Conservation (phyloP, 148 eudicot genomes). For the Pouteria glomerata region DNA sequence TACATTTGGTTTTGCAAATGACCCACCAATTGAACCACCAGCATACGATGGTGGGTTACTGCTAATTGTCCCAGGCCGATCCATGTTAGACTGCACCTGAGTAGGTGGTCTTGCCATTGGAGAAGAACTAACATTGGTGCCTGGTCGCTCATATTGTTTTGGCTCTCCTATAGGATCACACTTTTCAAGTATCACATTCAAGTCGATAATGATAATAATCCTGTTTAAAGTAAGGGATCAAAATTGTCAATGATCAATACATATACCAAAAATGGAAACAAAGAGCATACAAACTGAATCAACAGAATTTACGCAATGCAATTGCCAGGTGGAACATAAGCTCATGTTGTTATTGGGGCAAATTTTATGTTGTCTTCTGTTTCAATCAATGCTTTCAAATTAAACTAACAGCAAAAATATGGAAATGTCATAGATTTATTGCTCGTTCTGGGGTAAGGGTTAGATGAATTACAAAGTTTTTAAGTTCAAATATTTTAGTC, state of each 20-base stretch:
- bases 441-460: too few species aligned
- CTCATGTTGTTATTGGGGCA: background rate
- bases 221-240: slow-evolving; percentile 37
- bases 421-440: background rate
- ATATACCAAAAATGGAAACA: background rate
- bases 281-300: background rate
- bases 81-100: slow-evolving; percentile 31
- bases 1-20: slow-evolving; percentile 29
- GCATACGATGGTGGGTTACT: slow-evolving; percentile 31
- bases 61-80: slow-evolving; percentile 31
- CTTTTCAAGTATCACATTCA: slow-evolving; percentile 53
- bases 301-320: background rate
- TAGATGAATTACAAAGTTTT: too few species aligned
- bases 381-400: background rate
- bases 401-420: background rate
- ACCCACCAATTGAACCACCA: slow-evolving; percentile 27
- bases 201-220: slow-evolving; percentile 61
- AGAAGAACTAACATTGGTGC: slow-evolving; percentile 20
- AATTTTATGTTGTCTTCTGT: background rate
- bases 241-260: slow-evolving; percentile 3
- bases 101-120: slow-evolving; percentile 30
- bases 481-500: too few species aligned
- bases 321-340: background rate
- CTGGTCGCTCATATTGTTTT: slow-evolving; percentile 24
- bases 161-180: slow-evolving; percentile 77